These are phyloP conservation scores for Nothopassalora personata DNA, from an alignment of 2,329 filamentous ascomycete genomes.

Conservation along the genomic window DNA sequence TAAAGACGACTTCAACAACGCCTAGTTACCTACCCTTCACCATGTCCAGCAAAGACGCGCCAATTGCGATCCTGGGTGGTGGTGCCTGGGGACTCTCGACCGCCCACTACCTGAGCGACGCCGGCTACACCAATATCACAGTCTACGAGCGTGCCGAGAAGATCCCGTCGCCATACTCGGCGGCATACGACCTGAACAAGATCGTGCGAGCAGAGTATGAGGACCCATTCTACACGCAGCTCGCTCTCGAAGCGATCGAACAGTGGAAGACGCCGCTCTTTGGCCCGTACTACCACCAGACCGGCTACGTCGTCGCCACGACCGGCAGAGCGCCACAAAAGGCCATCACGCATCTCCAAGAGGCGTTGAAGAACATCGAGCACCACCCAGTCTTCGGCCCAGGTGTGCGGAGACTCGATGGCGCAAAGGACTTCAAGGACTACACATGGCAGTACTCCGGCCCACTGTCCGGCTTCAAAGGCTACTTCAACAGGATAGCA, in stretches of 20 bases:
- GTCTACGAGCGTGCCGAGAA: constrained; percentile 43
- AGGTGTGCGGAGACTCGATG: constrained; percentile 38
- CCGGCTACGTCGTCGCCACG: constrained; percentile 49
- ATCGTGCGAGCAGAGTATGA: constrained; percentile 70
- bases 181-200: constrained; percentile 22
- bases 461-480: constrained; percentile 49
- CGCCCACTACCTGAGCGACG: constrained; percentile 42
- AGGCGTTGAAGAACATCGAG: constrained; percentile 40
- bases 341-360: constrained; percentile 43
- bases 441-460: constrained; percentile 48
- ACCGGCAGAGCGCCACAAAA: constrained; percentile 46
- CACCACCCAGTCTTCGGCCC: constrained; percentile 38
- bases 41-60: constrained; percentile 1
- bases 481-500: constrained; percentile 54
- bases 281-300: constrained; percentile 49
- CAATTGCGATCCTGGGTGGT: constrained; percentile 1
- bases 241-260: constrained; percentile 53
- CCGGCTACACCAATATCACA: constrained; percentile 45
- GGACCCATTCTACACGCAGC: constrained; percentile 64
- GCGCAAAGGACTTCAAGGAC: constrained; percentile 38
- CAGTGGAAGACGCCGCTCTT: constrained; percentile 52
- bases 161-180: constrained; percentile 49
- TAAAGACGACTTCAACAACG: neutral
- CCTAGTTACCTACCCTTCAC: neutral
- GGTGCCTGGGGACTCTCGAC: constrained; percentile 51